phyloP scores from a whole-genome alignment of 2,329 filamentous ascomycete genomes.

The Epicoccum nigrum region DNA sequence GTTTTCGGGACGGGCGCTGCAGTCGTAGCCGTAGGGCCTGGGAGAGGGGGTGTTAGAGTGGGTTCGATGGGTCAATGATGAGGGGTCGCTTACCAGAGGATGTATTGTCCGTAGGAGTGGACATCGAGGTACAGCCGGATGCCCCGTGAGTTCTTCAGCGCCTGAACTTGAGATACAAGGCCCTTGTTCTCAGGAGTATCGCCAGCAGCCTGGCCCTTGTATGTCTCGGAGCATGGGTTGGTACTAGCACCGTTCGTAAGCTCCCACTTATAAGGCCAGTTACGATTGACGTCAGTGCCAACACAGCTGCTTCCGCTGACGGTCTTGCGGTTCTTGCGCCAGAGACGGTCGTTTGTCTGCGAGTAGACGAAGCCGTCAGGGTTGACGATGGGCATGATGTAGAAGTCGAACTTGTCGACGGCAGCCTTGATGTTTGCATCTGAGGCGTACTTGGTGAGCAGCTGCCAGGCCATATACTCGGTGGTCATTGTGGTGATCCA shows the following conservation, averaged over 20 bases:
- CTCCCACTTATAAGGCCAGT: constrained; percentile 49
- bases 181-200: constrained; percentile 44
- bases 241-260: constrained; percentile 44
- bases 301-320: constrained; percentile 40
- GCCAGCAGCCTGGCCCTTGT: constrained; percentile 42
- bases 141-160: constrained; percentile 53
- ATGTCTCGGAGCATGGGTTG: constrained; percentile 46
- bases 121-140: constrained; percentile 68
- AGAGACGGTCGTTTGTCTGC: constrained; percentile 48
- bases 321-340: constrained; percentile 49
- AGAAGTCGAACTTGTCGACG: constrained; percentile 47
- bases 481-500: constrained; percentile 46
- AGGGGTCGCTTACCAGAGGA: constrained; percentile 29
- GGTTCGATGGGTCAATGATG: neutral
- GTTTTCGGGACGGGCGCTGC: constrained; percentile 55
- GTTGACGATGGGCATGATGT: constrained; percentile 36
- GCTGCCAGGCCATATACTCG: constrained; percentile 36
- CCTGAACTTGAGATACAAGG: constrained; percentile 52
- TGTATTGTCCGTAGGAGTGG: constrained; percentile 49
- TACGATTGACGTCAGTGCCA: constrained; percentile 49
- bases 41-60: constrained; percentile 45
- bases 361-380: constrained; percentile 46
- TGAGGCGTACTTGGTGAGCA: constrained; percentile 43
- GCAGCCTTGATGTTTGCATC: constrained; percentile 41
- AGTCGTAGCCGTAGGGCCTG: constrained; percentile 65